Evolutionary conservation across 2,329 filamentous ascomycete species (phyloP), one percentile per base, ranked within the genome.

Genomic region (Rhynchosporium agropyri): DNA sequence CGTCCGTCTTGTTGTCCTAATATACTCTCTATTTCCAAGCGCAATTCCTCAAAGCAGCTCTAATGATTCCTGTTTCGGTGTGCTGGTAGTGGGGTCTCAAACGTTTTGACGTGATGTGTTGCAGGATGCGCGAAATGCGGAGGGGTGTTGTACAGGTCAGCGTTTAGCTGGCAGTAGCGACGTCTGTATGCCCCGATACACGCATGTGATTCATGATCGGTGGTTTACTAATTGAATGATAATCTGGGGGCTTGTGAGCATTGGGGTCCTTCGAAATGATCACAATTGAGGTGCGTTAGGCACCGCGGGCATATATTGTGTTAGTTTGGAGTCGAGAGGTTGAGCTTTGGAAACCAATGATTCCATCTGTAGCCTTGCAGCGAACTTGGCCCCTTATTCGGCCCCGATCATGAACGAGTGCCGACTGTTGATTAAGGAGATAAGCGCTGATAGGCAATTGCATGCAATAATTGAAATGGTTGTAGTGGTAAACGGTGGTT

Each of bases 21-120:
- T 48, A 20, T 76, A 72, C 63, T 81, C 80, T 70, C 51, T 54
- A 3, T 29, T 26, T 38, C 45, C 45, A 38, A 48, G 53, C 49
- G 28, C 49, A 58, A 20, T 61, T 55, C 42, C 31, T 53, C 50
- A 20, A 56, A 40, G 33, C 36, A 7, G 26, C 28, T 40, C 15
- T 53, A n/a, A 33, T n/a, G 10, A 33, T 15, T 54, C 33, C 20
- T 54, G 33, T 42, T 45, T 38, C 28, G 49, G 42, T 31, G 61
- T 51, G 58, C 20, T 40, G 43, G 58, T 57, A 51, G 56, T 65
- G 65, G 55, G 62, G 48, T 36, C 58, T 43, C 29, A 40, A 57
- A 38, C 43, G 51, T 42, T 40, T 45, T 67, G 57, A 61, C 61
- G 61, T 65, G 60, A 55, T 58, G 60, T 36, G 33, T 36, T 36